Evolutionary conservation across 345 rosid species (phyloP), one percentile per base, ranked within the genome.

Genomic region (Viola odorata): DNA sequence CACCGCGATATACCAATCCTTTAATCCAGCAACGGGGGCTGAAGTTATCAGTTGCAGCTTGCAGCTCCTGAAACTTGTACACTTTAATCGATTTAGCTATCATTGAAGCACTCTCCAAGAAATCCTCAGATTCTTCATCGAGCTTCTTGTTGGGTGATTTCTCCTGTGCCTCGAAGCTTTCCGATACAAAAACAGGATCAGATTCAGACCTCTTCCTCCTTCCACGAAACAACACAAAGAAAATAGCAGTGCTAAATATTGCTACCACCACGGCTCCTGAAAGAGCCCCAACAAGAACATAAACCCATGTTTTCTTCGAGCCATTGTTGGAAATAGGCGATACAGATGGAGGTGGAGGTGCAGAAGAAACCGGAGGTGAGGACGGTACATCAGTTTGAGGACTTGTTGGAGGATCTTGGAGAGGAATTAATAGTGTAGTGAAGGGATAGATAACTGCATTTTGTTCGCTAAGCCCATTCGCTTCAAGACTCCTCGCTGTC

Each of bases 31-130:
- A 72, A 45, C 74, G 61, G 16, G 86, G 64, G 47, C 80, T 76
- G 84, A 88, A 91, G 67, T 83, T 71, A 13, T 81, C 79, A 0
- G 96, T 91, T 16, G 95, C 95, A 47, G 78, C 69, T 60, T 69
- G 68, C 11, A 88, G 72, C n/a, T 88, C 95, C 12, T 77, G 65
- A 49, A 78, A 80, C 48, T 61, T 80, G 80, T 88, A 91, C 6
- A 83, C 74, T 67, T 80, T 78, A 3, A 91, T 63, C 3, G 91
- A 81, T 58, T 79, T 81, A 41, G 81, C 85, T 49, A 86, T 64
- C 1, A 69, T 61, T 17, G 88, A 80, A 45, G 86, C 54, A 41
- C 77, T 72, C 42, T 76, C 78, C 5, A 69, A 58, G 70, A 80
- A 68, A 4, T 75, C 80, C 55, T 53, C 69, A 67, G 79, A 65